Evolutionary conservation across 345 rosid species (phyloP), one percentile per base, ranked within the genome.

Genomic region (Lepidium didymum): DNA sequence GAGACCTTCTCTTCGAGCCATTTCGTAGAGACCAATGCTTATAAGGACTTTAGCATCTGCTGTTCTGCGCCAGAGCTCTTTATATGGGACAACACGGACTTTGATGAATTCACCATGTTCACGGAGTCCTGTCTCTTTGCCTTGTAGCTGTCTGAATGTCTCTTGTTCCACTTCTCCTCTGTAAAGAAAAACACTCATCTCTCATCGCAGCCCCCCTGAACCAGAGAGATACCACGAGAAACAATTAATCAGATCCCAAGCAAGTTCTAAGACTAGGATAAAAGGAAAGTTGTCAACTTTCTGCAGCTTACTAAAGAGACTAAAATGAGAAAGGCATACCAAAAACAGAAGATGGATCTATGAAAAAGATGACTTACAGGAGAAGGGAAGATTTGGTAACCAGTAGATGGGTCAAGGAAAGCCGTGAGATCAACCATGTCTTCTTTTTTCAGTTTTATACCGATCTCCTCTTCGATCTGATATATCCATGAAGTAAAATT

Each of bases 191-290:
- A 93, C 46, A 47, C 94, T 75, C 44, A 93, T 61, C 78, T 87
- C 97, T 81, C 97, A 55, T 93, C 97, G n/a, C 97, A 87, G 18
- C 97, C 96, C 72, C 98, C 98, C 98, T 88, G 63, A 6, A 11
- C 56, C 43, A 45, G 11, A 60, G 50, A 82, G 16, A 63, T 15
- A 31, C 18, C 25, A 13, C 19, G 52, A 60, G 19, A 52, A 45
- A 25, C 2, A 42, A 52, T 13, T 1, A 34, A 57, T 40, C 42
- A 64, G 21, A 13, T 49, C 11, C 33, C 61, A 62, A 13, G 0
- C 6, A 54, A 1, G 11, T 37, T 36, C 21, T 14, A 40, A 34
- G 38, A 7, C 52, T 15, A 64, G 5, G 0, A 43, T 25, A 18
- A 1, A 1, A 8, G 15, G 9, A 8, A 37, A 68, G 7, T 15